Evolutionary conservation across 2,329 filamentous ascomycete genomes (phyloP).

Genomic region (Monilinia fructigena): DNA sequence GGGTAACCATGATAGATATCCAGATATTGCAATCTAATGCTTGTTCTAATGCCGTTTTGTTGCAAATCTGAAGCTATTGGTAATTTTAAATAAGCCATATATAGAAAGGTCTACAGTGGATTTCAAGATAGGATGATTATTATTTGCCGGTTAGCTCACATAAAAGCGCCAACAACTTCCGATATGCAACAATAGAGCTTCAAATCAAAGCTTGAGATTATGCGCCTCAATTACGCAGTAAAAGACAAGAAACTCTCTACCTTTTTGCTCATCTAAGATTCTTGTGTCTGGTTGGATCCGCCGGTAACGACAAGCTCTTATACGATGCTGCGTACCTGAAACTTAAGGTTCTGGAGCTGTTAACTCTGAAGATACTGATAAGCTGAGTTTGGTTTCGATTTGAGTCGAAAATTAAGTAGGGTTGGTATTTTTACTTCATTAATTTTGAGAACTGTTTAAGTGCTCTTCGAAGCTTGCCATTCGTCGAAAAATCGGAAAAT

Average conservation of each 20-base stretch:
- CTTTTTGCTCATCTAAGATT: not conserved
- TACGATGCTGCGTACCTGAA: not conserved
- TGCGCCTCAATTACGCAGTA: not conserved
- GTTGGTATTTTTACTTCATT: not conserved
- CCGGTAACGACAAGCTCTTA: not conserved
- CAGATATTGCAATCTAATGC: not conserved
- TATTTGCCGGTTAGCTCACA: not conserved
- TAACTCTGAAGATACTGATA: not conserved
- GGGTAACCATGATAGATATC: not conserved
- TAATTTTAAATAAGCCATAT: not conserved
- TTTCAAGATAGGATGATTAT: too few relatives aligned
- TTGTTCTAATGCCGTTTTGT: not conserved
- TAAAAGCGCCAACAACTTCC: not conserved
- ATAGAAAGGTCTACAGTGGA: too few relatives aligned
- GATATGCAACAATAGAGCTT: not conserved
- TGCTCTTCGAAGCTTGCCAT: not conserved
- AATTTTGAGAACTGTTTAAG: not conserved
- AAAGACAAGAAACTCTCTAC: not conserved
- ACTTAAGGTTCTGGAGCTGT: not conserved
- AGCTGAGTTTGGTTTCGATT: too few relatives aligned
- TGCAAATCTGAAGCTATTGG: not conserved
- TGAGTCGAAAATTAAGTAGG: too few relatives aligned
- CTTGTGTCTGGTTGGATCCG: not conserved
- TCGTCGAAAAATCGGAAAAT: not conserved
- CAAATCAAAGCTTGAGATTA: not conserved